Base-by-base conservation (phyloP, 202 grass and related monocot genomes). In the Dendrocalamus latiflorus region DNA sequence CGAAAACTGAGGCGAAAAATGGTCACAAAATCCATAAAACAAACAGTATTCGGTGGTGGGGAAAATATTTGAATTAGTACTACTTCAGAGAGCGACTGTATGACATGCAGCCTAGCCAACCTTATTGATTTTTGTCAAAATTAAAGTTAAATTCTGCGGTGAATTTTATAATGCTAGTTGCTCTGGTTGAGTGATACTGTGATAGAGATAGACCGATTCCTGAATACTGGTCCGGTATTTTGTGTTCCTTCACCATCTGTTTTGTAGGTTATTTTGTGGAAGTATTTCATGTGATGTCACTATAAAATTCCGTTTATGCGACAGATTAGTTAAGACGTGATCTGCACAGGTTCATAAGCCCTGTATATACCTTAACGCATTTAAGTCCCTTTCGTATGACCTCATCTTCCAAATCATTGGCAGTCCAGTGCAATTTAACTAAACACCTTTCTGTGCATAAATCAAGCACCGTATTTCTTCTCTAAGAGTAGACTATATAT, bases 371-470 rank as follows among this genome's bases (percentile, higher is more conserved):
- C 9, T 74, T 37, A 24, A 25, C 48, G 73, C 26, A 64, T 53
- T 25, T 45, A 68, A 56, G 33, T 74, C 78, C 20, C 67, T 68
- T 74, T 90, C 77, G 10, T 26, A 37, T 48, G 77, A 57, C 76
- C 60, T 70, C 72, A 77, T 65, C 39, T 50, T 82, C 50, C 21
- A 71, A 83, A 86, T 86, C 47, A 86, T 68, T 74, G 37, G 6
- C 2, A 56, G 39, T 39, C 66, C 68, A 17, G 45, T 50, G 18
- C 30, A 51, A 62, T 60, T 17, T 56, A 58, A 53, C 11, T 49
- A 79, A 49, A 18, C 2, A 21, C 22, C 14, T 65, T 45, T 64
- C 15, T 22, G 6, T 69, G 4, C 36, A 71, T 6, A 75, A 15
- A 64, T 25, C 54, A 76, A 38, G 28, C 25, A 68, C 28, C 21